These are phyloP conservation scores for Boechera retrofracta DNA, from an alignment of 345 rosid genomes.

Conservation along the genomic window DNA sequence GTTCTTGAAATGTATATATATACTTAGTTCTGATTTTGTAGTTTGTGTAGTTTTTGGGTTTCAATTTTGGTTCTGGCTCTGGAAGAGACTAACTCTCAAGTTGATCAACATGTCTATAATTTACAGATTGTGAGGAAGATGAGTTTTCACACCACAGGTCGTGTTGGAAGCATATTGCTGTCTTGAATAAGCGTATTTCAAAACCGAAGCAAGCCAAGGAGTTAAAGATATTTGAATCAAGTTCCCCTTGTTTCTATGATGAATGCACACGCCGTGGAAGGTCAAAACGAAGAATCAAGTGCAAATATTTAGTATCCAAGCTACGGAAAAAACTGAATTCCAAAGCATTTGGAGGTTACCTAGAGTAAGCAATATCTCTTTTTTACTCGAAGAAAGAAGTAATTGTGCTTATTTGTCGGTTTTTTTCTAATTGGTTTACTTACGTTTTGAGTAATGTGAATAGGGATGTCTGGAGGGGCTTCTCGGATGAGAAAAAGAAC, in stretches of 20 bases:
- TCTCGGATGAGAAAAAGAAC: conserved; percentile 53
- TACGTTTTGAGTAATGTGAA: conserved; percentile 23
- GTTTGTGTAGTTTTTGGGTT: background rate
- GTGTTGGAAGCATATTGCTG: conserved; percentile 69
- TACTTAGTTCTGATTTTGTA: background rate
- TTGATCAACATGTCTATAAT: conserved; percentile 13
- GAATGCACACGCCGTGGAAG: conserved; percentile 49
- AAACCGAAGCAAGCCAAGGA: conserved; percentile 42
- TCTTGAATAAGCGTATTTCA: conserved; percentile 28
- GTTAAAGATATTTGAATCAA: conserved; percentile 26
- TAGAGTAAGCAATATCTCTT: conserved; percentile 53
- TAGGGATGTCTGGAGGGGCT: conserved; percentile 60
- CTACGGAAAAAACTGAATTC: conserved; percentile 48
- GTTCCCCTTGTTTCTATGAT: conserved; percentile 57
- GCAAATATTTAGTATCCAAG: conserved; percentile 45
- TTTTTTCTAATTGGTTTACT: conserved; percentile 14
- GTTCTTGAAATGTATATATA: background rate
- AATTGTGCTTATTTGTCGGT: background rate
- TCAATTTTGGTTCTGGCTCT: background rate
- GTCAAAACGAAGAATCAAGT: conserved; percentile 50
- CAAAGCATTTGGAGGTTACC: conserved; percentile 41
- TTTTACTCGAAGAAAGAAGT: background rate
- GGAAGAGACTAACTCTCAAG: background rate
- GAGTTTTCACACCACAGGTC: conserved; percentile 57
- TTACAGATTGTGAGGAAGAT: conserved; percentile 36